phyloP scores from a whole-genome alignment of 2,329 filamentous ascomycete genomes.

The Davidsoniella neocaledoniae region DNA sequence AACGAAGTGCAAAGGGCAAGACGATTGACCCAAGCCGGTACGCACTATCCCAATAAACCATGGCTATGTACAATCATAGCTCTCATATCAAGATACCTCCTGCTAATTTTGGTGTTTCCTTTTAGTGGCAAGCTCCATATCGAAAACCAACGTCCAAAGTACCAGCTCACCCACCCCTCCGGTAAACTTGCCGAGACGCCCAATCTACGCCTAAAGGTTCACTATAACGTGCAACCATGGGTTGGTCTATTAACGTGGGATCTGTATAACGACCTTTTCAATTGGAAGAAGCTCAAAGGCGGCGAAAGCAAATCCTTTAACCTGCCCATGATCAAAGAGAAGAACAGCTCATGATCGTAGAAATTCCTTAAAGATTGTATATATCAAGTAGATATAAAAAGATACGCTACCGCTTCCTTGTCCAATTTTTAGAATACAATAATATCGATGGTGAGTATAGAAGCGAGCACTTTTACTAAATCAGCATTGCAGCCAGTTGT shows the following conservation, averaged over 20 bases:
- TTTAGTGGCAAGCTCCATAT: constrained; percentile 55
- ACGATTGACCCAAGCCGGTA: constrained; percentile 41
- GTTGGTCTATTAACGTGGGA: constrained; percentile 81
- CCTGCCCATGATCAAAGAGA: constrained; percentile 49
- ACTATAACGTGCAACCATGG: constrained; percentile 98
- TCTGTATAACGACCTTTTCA: constrained; percentile 33
- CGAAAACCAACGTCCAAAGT: constrained; percentile 80
- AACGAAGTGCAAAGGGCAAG: constrained; percentile 41
- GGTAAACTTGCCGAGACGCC: constrained; percentile 58
- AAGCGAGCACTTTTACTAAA: too few relatives aligned
- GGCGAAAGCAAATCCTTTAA: constrained; percentile 48
- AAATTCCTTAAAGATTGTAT: too few relatives aligned
- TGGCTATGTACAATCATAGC: neutral
- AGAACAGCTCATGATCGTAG: constrained; percentile 19
- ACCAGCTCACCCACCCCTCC: constrained; percentile 83
- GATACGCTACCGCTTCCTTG: too few relatives aligned
- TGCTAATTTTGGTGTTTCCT: neutral
- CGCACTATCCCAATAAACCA: constrained; percentile 12
- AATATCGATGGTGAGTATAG: too few relatives aligned
- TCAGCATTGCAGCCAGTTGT: too few relatives aligned
- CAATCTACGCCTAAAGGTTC: constrained; percentile 62
- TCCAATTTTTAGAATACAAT: too few relatives aligned
- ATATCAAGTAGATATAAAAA: too few relatives aligned
- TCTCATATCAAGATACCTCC: constrained; percentile 2
- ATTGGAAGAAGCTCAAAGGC: constrained; percentile 48